Conservation (phyloP, 2,329 filamentous ascomycete species). For the Macrophomina tecta region DNA sequence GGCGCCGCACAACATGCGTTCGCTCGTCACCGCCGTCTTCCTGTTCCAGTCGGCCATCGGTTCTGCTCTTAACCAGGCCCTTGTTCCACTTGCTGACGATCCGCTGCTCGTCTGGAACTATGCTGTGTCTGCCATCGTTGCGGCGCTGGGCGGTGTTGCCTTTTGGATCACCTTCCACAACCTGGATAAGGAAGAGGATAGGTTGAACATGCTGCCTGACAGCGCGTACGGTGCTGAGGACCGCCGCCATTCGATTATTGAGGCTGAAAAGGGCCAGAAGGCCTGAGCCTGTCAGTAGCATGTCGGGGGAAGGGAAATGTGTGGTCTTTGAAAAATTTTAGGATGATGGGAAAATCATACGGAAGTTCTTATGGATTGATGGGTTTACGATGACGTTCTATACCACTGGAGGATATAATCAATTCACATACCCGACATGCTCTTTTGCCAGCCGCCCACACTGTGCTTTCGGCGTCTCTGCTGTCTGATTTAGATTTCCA, state of each 20-base stretch:
- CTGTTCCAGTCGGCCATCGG: conserved; percentile 75
- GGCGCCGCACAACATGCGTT: conserved; percentile 80
- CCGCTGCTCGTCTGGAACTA: conserved; percentile 78
- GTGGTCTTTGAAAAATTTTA: neutral
- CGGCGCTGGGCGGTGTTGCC: conserved; percentile 64
- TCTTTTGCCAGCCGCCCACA: no score
- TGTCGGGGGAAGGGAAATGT: neutral
- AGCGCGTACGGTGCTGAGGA: conserved; percentile 43
- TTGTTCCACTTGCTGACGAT: conserved; percentile 66
- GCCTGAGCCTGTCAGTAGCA: neutral
- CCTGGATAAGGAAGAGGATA: conserved; percentile 72
- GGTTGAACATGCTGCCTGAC: conserved; percentile 65
- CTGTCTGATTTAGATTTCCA: no score
- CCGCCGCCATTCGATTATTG: conserved; percentile 33
- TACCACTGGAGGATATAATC: neutral
- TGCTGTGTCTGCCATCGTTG: conserved; percentile 65
- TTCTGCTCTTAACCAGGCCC: conserved; percentile 72
- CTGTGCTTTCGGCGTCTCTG: no score
- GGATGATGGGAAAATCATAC: neutral
- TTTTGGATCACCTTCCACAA: conserved; percentile 74
- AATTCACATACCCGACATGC: neutral
- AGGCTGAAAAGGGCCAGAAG: conserved; percentile 11
- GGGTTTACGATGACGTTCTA: neutral
- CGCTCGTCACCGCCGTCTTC: conserved; percentile 72
- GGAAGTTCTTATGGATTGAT: neutral